Conservation (phyloP, 1,284 basidiomycete species). For the Naganishia albida region DNA sequence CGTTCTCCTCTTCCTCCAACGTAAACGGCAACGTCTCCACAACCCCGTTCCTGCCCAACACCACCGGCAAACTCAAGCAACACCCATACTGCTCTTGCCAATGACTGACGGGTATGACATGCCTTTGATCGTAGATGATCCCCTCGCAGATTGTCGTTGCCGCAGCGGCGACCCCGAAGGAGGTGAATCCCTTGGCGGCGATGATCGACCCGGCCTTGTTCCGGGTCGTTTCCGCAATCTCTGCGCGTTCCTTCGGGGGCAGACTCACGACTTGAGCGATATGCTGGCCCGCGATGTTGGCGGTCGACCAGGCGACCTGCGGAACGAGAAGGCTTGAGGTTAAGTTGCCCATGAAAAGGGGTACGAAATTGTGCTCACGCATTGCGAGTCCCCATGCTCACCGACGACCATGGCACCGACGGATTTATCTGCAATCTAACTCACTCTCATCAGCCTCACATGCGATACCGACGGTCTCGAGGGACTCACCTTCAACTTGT, state of each 20-base stretch:
- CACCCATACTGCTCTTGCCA: constrained; percentile 24
- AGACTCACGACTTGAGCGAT: constrained; percentile 17
- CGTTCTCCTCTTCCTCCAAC: constrained; percentile 28
- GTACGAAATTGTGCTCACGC: constrained; percentile 9
- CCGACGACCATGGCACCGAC: constrained; percentile 24
- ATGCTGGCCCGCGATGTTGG: constrained; percentile 26
- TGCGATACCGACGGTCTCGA: neutral
- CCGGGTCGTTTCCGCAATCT: constrained; percentile 14
- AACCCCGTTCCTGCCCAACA: constrained; percentile 18
- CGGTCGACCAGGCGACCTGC: constrained; percentile 29
- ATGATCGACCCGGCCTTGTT: constrained; percentile 31
- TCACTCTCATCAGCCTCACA: too few species aligned
- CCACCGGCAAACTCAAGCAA: constrained; percentile 28
- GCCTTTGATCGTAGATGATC: constrained; percentile 29
- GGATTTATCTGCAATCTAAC: constrained; percentile 22
- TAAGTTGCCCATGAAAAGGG: neutral
- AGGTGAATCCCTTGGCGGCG: constrained; percentile 30
- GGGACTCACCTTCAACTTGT: constrained; percentile 22
- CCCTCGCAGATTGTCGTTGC: constrained; percentile 28
- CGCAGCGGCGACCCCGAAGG: constrained; percentile 29
- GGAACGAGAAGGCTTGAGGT: neutral
- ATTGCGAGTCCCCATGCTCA: constrained; percentile 31
- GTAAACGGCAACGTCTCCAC: constrained; percentile 24
- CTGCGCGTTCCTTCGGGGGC: neutral
- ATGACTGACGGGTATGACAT: constrained; percentile 26